Evolutionary conservation across 805 yeast genomes (phyloP), one percentile per base, ranked within the genome.

Genomic region (Teunomyces barrocoloradensis): DNA sequence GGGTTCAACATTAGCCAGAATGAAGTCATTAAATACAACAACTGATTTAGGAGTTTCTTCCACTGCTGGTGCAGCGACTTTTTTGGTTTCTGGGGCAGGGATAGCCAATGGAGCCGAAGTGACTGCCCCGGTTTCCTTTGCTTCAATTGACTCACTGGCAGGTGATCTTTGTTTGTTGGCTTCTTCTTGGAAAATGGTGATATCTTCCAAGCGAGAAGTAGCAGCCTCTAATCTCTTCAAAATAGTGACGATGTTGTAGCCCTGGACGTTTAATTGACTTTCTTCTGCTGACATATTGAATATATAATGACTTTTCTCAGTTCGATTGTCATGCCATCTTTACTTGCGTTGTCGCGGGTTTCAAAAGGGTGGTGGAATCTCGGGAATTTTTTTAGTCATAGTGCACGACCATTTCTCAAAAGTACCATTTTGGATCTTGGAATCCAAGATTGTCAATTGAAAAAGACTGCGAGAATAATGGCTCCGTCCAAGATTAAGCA

Each of bases 201-300:
- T 82, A 64, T 90, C 97, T 61, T 90, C 97, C 56, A 90, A 80
- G 42, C 97, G 82, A 5, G 96, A 85, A 7, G 97, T 89, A 30
- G 97, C 97, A 12, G 96, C 92, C 66, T 90, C 97, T 57, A 90
- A 79, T 55, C 96, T 78, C 59, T 63, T 73, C 49, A 72, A 69
- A 46, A 90, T 77, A 40, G 96, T 90, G 37, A 87, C 87, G 53
- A 90, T 75, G 62, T 89, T 90, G 74, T 85, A 88, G n/a, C 95
- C 96, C 60, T 85, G 94, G 47, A 85, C 79, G 49, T 78, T 76
- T 60, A 78, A 65, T 48, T 75, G 78, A 56, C 59, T 60, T 52
- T 75, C 78, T 50, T 73, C 77, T 18, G 64, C 52, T 15, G 74
- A 57, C 69, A 63, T 64, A 39, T 34, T 52, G 41, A 9, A 28